A percentile compares a stretch with the other conserved stretches of the same genome.
These are phyloP conservation scores for Cnidoscolus chayamansa DNA, from an alignment of 441 rosid genomes.

Conservation along the genomic window DNA sequence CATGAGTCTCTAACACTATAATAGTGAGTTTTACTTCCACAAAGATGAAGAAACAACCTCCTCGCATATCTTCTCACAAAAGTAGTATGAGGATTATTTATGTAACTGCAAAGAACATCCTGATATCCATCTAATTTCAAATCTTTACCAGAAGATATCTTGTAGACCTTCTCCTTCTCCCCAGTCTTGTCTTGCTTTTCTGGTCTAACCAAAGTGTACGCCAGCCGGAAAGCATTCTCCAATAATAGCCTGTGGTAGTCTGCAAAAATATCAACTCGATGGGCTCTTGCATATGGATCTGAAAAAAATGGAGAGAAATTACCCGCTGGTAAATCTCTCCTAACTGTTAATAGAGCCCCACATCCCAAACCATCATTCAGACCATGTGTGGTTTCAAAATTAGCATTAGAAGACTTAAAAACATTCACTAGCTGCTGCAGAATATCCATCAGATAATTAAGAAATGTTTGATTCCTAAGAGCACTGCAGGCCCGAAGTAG, in stretches of 20 bases:
- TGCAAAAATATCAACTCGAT: conserved; percentile 79
- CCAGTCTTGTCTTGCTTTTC: conserved; percentile 97
- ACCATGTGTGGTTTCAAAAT: conserved; percentile 65
- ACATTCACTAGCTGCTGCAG: conserved; percentile 92
- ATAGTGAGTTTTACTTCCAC: conserved; percentile 99
- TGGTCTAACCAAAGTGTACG: conserved; percentile 93
- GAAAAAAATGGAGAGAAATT: conserved; percentile 98
- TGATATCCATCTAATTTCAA: conserved; percentile 97
- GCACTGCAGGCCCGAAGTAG: conserved; percentile 80
- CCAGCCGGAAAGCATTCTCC: conserved; percentile 94
- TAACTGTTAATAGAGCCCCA: conserved; percentile 85
- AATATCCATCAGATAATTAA: conserved; percentile 94
- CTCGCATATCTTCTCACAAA: conserved; percentile 98
- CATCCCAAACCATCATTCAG: conserved; percentile 84
- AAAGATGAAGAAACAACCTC: conserved; percentile 96
- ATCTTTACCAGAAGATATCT: conserved; percentile 66
- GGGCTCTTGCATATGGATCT: conserved; percentile 97
- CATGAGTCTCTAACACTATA: conserved; percentile 96
- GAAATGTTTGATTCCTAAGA: conserved; percentile 86
- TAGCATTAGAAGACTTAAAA: conserved; percentile 74
- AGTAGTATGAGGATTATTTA: conserved; percentile 91
- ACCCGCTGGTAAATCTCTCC: conserved; percentile 96
- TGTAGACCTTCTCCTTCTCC: conserved; percentile 84
- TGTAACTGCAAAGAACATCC: conserved; percentile 98
- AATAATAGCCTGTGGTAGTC: conserved; percentile 92